Evolutionary conservation across 495 filamentous ascomycete species (phyloP).

Genomic region (Chaetomium cochliodes): DNA sequence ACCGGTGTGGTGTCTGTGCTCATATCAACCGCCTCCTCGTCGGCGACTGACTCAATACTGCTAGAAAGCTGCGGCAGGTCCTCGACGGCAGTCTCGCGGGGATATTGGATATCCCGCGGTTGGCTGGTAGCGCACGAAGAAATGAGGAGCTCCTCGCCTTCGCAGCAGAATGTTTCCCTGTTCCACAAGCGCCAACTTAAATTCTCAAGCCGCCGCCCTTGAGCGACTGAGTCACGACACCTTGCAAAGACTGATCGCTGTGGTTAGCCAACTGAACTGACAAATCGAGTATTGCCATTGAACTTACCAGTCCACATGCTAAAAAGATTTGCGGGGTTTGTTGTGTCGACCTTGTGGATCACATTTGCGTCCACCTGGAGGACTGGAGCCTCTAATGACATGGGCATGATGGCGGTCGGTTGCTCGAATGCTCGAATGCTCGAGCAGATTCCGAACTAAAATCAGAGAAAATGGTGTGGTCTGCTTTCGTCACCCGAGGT

Average conservation of each 20-base stretch:
- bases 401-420: conserved; percentile 36
- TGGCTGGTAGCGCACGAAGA: conserved; percentile 42
- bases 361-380: conserved; percentile 80
- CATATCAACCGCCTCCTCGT: conserved; percentile 71
- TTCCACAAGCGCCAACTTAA: conserved; percentile 96
- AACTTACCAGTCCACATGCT: conserved; percentile 96
- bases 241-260: conserved; percentile 81
- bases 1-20: conserved; percentile 56
- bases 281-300: neutral
- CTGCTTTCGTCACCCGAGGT: conserved; percentile 26
- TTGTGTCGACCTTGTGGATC: conserved; percentile 90
- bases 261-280: conserved; percentile 1
- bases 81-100: conserved; percentile 21
- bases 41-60: conserved; percentile 80
- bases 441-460: conserved; percentile 30
- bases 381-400: conserved; percentile 49
- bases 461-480: conserved; percentile 26
- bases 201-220: conserved; percentile 91
- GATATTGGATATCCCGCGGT: conserved; percentile 49
- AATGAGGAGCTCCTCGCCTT: conserved; percentile 46
- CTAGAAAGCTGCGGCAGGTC: conserved; percentile 86
- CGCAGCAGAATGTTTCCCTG: conserved; percentile 93
- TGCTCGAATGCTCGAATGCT: conserved; percentile 41
- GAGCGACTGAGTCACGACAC: conserved; percentile 90
- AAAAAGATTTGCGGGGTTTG: conserved; percentile 88